Base-by-base conservation (phyloP, 805 yeast species). In the Candida sonorensis region DNA sequence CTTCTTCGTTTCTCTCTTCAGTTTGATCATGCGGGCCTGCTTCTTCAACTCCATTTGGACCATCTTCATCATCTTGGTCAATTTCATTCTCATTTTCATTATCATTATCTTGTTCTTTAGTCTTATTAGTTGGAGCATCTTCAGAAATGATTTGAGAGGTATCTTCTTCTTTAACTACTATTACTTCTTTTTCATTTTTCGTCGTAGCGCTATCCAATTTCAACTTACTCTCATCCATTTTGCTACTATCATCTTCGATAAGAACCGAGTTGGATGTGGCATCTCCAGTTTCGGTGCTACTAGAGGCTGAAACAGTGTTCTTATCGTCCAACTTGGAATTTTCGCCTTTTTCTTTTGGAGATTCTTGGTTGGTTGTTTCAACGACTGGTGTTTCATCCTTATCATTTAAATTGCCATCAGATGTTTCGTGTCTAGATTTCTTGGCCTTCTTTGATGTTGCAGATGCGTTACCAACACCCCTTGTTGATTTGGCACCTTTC, bases 361-460 rank as follows among this genome's bases (percentile, higher is more conserved):
- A n/a, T n/a, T n/a, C n/a, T n/a, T n/a, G n/a, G n/a, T n/a, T n/a
- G n/a, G n/a, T n/a, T n/a, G n/a, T n/a, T n/a, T n/a, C n/a, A n/a
- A n/a, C n/a, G n/a, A n/a, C 20, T 18, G 20, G 20, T 18, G 20
- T 9, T 7, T 18, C 20, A 18, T 6, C 6, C 9, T 18, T 18
- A n/a, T n/a, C n/a, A n/a, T n/a, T n/a, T n/a, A n/a, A n/a, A 7
- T 18, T 9, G 7, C 20, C 25, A 15, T 31, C 23, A 23, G 17
- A 4, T 19, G 17, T 13, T 10, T 18, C 23, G 8, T 30, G 29
- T 2, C 30, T 23, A 20, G 10, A 12, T 5, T 20, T 61, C 50
- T 54, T 54, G 9, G 66, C 50, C 12, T 53, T 49, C 15, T 59
- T 50, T 19, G 54, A 50, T 10, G 61, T 60, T 6, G 34, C 35